These are phyloP conservation scores for Citrullus amarus DNA, from an alignment of 306 rosid genomes.

Conservation along the genomic window DNA sequence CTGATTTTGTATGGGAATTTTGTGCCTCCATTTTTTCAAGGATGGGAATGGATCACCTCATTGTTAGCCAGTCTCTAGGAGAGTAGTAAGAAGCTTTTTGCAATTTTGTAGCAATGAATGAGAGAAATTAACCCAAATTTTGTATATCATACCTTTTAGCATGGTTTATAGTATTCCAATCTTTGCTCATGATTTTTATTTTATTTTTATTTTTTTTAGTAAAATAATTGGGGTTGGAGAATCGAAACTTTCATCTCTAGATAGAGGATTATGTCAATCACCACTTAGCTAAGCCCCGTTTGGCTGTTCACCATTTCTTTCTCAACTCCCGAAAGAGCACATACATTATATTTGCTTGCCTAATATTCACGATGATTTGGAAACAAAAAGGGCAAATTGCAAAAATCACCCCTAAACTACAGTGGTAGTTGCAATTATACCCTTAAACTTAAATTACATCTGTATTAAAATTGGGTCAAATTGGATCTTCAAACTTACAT, in stretches of 20 bases:
- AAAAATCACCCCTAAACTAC: too few species aligned
- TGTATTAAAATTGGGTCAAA: too few species aligned
- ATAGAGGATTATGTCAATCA: too few species aligned
- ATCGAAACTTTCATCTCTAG: too few species aligned
- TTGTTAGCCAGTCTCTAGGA: not conserved
- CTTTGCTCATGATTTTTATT: too few species aligned
- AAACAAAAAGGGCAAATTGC: not conserved
- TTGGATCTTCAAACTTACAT: too few species aligned
- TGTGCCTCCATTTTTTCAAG: not conserved
- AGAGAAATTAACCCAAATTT: not conserved
- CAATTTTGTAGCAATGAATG: not conserved
- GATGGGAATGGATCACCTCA: not conserved
- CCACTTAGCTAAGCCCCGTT: too few species aligned
- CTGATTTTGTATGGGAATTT: not conserved
- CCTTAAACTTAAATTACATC: too few species aligned
- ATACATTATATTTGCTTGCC: not conserved
- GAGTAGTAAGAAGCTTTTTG: not conserved
- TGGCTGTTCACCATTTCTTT: not conserved
- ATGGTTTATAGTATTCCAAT: not conserved
- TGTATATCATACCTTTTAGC: not conserved
- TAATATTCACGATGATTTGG: not conserved
- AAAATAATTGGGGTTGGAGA: too few species aligned
- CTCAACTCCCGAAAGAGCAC: not conserved
- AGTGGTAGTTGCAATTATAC: too few species aligned
- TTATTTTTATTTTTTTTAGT: too few species aligned